A percentile compares a stretch with the other conserved stretches of the same genome.
Evolutionary conservation across 805 yeast species (phyloP).

Genomic region (Kodamaea jinghongensis): DNA sequence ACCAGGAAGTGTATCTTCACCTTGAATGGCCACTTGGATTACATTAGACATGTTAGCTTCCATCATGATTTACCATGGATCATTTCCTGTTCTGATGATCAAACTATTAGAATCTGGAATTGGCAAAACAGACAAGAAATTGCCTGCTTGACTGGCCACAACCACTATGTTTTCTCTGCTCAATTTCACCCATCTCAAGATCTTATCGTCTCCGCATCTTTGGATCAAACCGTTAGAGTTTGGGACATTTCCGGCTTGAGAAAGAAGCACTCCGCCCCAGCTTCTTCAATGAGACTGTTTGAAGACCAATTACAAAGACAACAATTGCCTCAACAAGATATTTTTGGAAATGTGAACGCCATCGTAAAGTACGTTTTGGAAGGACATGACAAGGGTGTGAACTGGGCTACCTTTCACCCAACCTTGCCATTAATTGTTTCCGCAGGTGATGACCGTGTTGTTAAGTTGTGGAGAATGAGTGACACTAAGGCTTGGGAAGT

Average conservation of each 20-base stretch:
- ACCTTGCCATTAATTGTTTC: slow-evolving; percentile 91
- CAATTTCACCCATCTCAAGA: slow-evolving; percentile 96
- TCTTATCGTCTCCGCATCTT: slow-evolving; percentile 88
- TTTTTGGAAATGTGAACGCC: slow-evolving; percentile 92
- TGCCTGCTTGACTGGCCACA: slow-evolving; percentile 96
- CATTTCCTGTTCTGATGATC: slow-evolving; percentile 94
- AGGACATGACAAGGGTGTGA: slow-evolving; percentile 98
- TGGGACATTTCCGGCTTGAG: slow-evolving; percentile 97
- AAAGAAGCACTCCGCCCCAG: slow-evolving; percentile 87
- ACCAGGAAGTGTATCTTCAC: slow-evolving; percentile 91
- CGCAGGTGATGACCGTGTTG: slow-evolving; percentile 93
- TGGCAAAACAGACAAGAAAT: slow-evolving; percentile 99
- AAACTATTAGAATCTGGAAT: slow-evolving; percentile 98
- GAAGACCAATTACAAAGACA: slow-evolving; percentile 63
- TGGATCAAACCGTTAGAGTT: slow-evolving; percentile 97
- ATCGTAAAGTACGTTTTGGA: slow-evolving; percentile 93
- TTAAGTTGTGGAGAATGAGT: slow-evolving; percentile 96
- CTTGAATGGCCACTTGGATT: slow-evolving; percentile 90
- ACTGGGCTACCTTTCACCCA: slow-evolving; percentile 98
- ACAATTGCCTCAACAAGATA: slow-evolving; percentile 81
- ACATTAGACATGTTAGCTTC: slow-evolving; percentile 89
- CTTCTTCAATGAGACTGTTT: slow-evolving; percentile 48
- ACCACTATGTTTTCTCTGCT: slow-evolving; percentile 97
- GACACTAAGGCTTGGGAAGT: slow-evolving; percentile 99
- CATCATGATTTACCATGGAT: slow-evolving; percentile 98